Percentiles rank a stretch among this genome's conserved stretches.
phyloP scores from a whole-genome alignment of 1,284 basidiomycete genomes.

The Exobasidium rhododendri region DNA sequence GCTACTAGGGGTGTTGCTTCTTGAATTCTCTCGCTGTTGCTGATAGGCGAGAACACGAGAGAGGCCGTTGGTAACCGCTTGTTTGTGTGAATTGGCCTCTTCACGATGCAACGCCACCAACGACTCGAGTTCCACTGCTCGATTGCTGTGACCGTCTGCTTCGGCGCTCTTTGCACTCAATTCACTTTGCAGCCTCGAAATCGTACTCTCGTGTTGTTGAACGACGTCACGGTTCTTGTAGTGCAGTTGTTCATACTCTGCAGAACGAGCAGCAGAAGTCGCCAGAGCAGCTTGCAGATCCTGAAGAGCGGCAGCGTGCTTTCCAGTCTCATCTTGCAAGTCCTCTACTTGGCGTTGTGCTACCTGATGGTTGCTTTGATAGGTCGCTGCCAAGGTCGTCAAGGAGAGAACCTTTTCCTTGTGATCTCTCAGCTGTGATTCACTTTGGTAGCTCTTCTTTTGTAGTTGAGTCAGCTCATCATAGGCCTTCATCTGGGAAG shows the following conservation, averaged over 20 bases:
- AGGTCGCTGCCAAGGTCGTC: constrained; percentile 71
- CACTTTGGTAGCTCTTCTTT: constrained; percentile 64
- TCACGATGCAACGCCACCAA: constrained; percentile 62
- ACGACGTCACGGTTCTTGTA: constrained; percentile 41
- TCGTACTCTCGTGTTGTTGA: constrained; percentile 59
- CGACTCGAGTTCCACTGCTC: constrained; percentile 71
- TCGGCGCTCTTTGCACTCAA: constrained; percentile 62
- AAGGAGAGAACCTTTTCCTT: constrained; percentile 72
- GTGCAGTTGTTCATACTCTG: constrained; percentile 76
- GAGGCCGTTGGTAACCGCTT: constrained; percentile 41
- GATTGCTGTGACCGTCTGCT: constrained; percentile 61
- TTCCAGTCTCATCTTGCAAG: constrained; percentile 63
- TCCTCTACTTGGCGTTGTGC: constrained; percentile 69
- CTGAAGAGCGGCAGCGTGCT: constrained; percentile 79
- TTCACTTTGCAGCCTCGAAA: constrained; percentile 73
- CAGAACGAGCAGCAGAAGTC: constrained; percentile 71
- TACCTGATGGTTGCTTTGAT: constrained; percentile 72
- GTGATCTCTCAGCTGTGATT: constrained; percentile 73
- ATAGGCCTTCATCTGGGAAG: constrained; percentile 68
- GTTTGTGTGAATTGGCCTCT: constrained; percentile 48
- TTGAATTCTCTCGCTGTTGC: constrained; percentile 24
- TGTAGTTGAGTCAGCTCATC: constrained; percentile 74
- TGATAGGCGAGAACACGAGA: constrained; percentile 43
- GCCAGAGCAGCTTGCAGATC: constrained; percentile 76
- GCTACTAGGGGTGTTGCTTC: constrained; percentile 18